Percentiles rank a stretch among this genome's conserved stretches.
phyloP scores from a whole-genome alignment of 1,284 basidiomycete species.

The Baeospora myosura region DNA sequence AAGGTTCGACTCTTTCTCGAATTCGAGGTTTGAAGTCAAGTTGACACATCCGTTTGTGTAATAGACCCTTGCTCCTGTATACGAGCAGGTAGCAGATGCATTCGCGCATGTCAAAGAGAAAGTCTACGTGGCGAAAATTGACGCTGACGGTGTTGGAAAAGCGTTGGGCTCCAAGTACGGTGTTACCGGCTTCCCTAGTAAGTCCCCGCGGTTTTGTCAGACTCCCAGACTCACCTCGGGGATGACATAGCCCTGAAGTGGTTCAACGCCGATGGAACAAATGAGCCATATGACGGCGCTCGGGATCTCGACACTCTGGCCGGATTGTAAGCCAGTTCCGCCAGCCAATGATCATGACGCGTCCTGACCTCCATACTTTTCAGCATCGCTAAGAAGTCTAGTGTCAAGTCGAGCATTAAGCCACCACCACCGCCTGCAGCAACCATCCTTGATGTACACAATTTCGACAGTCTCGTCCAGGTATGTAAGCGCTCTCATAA shows the following conservation, averaged over 20 bases:
- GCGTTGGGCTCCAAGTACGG: slow-evolving; percentile 67
- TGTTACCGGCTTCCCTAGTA: slow-evolving; percentile 85
- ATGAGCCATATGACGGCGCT: slow-evolving; percentile 69
- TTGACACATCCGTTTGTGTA: too few relatives aligned
- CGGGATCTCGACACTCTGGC: slow-evolving; percentile 78
- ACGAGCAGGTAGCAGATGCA: slow-evolving; percentile 85
- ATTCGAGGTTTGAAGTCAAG: neutral
- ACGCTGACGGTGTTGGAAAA: slow-evolving; percentile 83
- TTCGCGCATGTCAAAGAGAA: slow-evolving; percentile 74
- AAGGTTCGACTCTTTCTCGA: slow-evolving; percentile 40
- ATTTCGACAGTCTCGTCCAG: slow-evolving; percentile 72
- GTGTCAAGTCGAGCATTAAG: slow-evolving; percentile 81
- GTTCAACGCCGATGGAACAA: slow-evolving; percentile 69
- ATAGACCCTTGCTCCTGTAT: slow-evolving; percentile 80
- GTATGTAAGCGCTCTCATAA: slow-evolving; percentile 29
- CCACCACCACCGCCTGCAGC: slow-evolving; percentile 75
- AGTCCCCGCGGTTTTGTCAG: slow-evolving; percentile 18
- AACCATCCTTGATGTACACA: slow-evolving; percentile 60
- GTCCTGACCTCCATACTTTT: neutral
- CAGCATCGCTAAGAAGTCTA: slow-evolving; percentile 71
- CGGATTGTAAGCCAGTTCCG: slow-evolving; percentile 46
- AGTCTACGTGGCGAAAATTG: slow-evolving; percentile 87
- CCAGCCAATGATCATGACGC: neutral
- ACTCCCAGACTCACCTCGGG: neutral
- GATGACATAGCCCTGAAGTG: slow-evolving; percentile 72